A percentile compares a stretch with the other conserved stretches of the same genome.
Conservation (phyloP, 371 early-diverging fungal genomes). For the Actinomucor elegans region DNA sequence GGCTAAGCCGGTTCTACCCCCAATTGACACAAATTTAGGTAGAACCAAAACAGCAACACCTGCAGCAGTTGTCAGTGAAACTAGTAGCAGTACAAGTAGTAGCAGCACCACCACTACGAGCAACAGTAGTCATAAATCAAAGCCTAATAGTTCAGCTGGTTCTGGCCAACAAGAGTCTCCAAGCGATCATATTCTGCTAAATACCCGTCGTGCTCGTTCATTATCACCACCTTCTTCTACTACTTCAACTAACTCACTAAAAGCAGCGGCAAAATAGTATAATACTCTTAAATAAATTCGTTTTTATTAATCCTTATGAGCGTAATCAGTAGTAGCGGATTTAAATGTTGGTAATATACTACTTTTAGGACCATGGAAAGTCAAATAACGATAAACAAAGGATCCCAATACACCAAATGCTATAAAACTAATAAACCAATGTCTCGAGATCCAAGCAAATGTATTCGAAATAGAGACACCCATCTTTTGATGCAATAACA, state of each 20-base stretch:
- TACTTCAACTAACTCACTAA: not conserved
- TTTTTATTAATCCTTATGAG: slow-evolving; percentile 24
- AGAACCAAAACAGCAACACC: not conserved
- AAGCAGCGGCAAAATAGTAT: not conserved
- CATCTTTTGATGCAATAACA: slow-evolving; percentile 12
- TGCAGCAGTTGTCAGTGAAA: not conserved
- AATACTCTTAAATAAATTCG: not conserved
- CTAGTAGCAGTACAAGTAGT: not conserved
- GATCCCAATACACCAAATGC: slow-evolving; percentile 20
- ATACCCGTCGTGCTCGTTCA: slow-evolving; percentile 23
- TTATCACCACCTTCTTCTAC: slow-evolving; percentile 17
- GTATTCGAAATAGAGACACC: slow-evolving; percentile 1
- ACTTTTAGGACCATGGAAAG: slow-evolving; percentile 15
- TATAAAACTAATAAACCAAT: slow-evolving; percentile 30
- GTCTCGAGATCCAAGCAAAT: slow-evolving; percentile 6
- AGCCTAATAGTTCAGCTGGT: too few species aligned
- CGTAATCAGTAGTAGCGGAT: not conserved
- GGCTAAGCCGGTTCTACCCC: slow-evolving; percentile 36
- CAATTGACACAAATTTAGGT: slow-evolving; percentile 40
- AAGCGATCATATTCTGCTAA: slow-evolving; percentile 20
- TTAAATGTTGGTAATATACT: slow-evolving; percentile 18
- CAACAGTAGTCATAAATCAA: not conserved
- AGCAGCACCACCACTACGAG: not conserved
- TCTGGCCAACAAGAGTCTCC: slow-evolving; percentile 8
- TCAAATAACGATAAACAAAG: slow-evolving; percentile 21